Conservation (phyloP, 2,329 filamentous ascomycete genomes). For the Trichophyton equinum region DNA sequence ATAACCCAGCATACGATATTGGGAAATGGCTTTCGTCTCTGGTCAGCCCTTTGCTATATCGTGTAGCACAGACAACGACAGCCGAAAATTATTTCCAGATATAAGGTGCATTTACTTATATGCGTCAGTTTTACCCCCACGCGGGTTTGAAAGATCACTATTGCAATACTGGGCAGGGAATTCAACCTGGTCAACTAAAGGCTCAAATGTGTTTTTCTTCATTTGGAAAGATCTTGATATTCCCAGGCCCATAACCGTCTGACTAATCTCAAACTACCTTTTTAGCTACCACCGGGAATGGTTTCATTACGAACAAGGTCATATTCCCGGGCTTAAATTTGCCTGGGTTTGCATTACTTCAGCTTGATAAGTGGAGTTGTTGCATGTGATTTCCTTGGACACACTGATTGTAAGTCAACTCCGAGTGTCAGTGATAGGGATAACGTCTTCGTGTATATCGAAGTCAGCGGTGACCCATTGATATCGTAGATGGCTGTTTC, state of each 20-base stretch:
- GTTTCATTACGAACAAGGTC: conserved; percentile 9
- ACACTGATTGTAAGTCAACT: conserved; percentile 5
- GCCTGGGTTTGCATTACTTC: conserved; percentile 11
- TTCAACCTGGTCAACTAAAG: neutral
- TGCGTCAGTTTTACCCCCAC: neutral
- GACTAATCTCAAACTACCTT: conserved; percentile 1
- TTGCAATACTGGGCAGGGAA: neutral
- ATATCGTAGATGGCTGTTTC: conserved; percentile 13
- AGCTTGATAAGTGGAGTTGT: conserved; percentile 9
- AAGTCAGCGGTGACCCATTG: conserved; percentile 5
- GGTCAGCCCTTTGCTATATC: neutral
- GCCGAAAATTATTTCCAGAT: conserved; percentile 7
- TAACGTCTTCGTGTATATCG: conserved; percentile 5
- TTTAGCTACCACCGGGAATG: conserved; percentile 7
- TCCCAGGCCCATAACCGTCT: neutral
- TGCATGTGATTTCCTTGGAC: conserved; percentile 1
- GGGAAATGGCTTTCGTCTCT: no score
- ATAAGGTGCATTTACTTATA: neutral
- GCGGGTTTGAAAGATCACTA: no score
- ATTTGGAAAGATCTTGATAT: conserved; percentile 8
- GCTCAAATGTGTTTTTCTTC: neutral
- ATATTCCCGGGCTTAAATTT: conserved; percentile 10
- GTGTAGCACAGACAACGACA: neutral
- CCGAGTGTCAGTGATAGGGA: neutral
- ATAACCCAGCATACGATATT: no score